Base-by-base conservation (phyloP, 257 asterid genomes). In the Hygrophila difformis region DNA sequence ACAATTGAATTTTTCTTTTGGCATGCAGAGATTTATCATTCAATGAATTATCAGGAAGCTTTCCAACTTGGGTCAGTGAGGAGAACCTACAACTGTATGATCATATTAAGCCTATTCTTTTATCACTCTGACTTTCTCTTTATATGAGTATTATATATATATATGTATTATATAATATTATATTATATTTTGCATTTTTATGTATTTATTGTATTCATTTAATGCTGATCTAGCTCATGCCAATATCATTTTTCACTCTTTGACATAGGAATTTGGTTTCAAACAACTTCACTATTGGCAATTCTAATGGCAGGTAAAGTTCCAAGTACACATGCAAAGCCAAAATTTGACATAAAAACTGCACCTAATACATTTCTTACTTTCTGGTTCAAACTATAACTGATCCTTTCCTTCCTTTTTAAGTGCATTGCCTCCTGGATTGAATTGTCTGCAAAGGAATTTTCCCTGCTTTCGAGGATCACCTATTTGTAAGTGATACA, bases 21-120 rank as follows among this genome's bases (percentile, higher is more conserved):
- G 13, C 47, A 41, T 62, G 64, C 69, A 87, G 94, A 56, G 94
- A 87, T 64, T 63, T 87, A 47, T 77, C 93, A 23, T 87, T 77
- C 82, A 87, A 87, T 33, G 77, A 57, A 49, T 58, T 87, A 45
- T 66, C 89, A 1, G 93, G 96, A 58, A 66, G 68, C 53, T 64
- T 87, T 40, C 97, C 97, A 23, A 52, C 94, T 50, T 87, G 97
- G 94, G 43, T 71, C 53, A 42, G 60, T 57, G 60, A 23, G 22
- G 60, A 12, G 58, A 69, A 57, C 71, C 44, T 80, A 44, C 79
- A 79, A 61, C 60, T 82, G 97, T 87, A 64, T 51, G 68, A 54
- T 33, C 8, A 9, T 16, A 16, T 14, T 31, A 8, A 20, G 18
- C 8, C 41, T 15, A 43, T 7, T 20, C 2, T 22, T 15, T 48